Base-by-base conservation (phyloP, 148 eudicot genomes). In the Pharnaceum exiguum region DNA sequence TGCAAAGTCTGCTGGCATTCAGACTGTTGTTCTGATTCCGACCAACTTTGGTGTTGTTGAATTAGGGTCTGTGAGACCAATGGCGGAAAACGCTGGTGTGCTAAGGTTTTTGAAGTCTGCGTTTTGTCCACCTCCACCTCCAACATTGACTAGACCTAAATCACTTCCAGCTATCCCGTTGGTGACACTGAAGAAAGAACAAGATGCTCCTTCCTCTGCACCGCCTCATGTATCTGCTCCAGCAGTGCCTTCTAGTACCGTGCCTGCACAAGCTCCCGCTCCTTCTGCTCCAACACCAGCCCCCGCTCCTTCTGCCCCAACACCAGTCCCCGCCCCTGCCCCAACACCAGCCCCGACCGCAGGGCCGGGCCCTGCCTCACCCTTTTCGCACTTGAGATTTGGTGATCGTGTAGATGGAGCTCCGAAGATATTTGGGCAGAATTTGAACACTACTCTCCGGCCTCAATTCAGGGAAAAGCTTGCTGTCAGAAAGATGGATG, bases 41-140 rank as follows among this genome's bases (percentile, higher is more conserved):
- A 88, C 93, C 29, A 89, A 85, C 62, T 65, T 67, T 49, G 98
- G 98, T 9, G 96, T 91, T 16, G 78, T 91, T 2, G 98, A 91
- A 19, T 77, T 91, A 47, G 98, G 96, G 32, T 91, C 98, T 0
- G 81, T 87, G 26, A 76, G 79, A 55, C 62, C 81, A 2, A 45
- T 91, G 16, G 61, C 67, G 1, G 98, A 85, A 60, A 77, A 76
- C 54, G 61, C 57, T 5, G 80, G 76, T 60, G 62, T 79, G 24
- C 46, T 83, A 46, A 72, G 70, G 55, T 69, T 76, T 5, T 61
- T 91, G 39, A 74, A 56, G 57, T 70, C 63, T 46, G 77, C 80
- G 2, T 84, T 85, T 68, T 62, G 77, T 0, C 45, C 82, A 1
- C 46, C 79, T 0, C 45, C 82, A 1, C 46, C 70, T 43, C 16